These are phyloP conservation scores for Phytophthora brassicae DNA, from an alignment of 352 stramenopile genomes.

Conservation along the genomic window DNA sequence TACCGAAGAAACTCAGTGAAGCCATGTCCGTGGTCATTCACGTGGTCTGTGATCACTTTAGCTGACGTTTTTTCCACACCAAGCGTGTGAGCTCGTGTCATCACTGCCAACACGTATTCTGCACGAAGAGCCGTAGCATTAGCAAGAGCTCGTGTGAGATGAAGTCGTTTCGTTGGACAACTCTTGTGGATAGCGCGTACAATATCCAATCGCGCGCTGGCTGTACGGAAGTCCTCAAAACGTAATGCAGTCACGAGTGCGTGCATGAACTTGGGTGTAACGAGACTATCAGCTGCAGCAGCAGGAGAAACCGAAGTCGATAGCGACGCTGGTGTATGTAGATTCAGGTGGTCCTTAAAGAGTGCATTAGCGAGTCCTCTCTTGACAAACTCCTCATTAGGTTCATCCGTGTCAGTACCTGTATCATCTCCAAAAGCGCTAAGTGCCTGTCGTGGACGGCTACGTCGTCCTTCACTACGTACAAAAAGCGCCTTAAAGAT, in stretches of 20 bases:
- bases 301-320: conserved; percentile 35
- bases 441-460: conserved; percentile 35
- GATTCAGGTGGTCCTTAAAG: conserved; percentile 69
- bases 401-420: conserved; percentile 76
- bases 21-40: conserved; percentile 77
- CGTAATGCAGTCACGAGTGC: conserved; percentile 78
- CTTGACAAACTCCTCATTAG: conserved; percentile 88
- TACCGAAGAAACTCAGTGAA: conserved; percentile 85
- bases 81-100: conserved; percentile 41
- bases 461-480: conserved; percentile 33
- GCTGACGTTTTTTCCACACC: conserved; percentile 60
- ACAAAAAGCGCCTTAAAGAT: conserved; percentile 78
- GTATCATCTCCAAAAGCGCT: conserved; percentile 77
- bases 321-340: conserved; percentile 27
- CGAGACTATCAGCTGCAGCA: conserved; percentile 61
- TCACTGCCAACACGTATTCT: conserved; percentile 62
- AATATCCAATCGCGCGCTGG: conserved; percentile 79
- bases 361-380: conserved; percentile 67
- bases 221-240: conserved; percentile 87
- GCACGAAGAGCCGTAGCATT: conserved; percentile 71
- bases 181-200: conserved; percentile 85
- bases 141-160: conserved; percentile 70
- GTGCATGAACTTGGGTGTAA: conserved; percentile 76
- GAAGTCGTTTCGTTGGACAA: conserved; percentile 65
- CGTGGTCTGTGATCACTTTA: conserved; percentile 50